phyloP scores from a whole-genome alignment of 306 rosid species.

The Prinsepia uniflora region DNA sequence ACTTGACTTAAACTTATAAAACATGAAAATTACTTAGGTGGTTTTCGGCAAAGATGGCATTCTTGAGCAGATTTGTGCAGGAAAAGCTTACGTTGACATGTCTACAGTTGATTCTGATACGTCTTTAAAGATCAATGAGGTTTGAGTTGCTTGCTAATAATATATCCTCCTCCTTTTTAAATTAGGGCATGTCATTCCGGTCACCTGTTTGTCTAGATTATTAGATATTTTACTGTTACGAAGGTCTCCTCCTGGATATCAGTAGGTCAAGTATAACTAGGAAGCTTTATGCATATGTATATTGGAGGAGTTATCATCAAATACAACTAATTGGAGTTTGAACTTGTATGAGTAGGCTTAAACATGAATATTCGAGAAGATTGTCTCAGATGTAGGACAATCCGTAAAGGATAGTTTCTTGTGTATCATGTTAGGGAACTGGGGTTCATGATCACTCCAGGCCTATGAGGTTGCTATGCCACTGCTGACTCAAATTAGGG shows the following conservation, averaged over 20 bases:
- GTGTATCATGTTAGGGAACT: neutral
- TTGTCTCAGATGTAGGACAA: neutral
- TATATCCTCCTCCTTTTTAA: neutral
- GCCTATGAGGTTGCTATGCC: no score
- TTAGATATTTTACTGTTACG: neutral
- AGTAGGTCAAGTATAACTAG: neutral
- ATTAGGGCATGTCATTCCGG: neutral
- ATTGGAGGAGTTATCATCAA: neutral
- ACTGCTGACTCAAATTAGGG: neutral
- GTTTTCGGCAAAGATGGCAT: conserved; percentile 69
- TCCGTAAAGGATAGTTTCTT: neutral
- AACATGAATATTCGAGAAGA: neutral
- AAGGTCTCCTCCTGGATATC: neutral
- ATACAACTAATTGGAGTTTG: neutral
- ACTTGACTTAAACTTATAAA: conserved; percentile 14
- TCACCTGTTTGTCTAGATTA: neutral
- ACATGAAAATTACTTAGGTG: conserved; percentile 39
- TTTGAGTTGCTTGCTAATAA: conserved; percentile 28
- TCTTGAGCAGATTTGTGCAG: conserved; percentile 56
- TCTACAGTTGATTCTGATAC: conserved; percentile 77
- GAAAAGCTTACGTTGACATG: conserved; percentile 75
- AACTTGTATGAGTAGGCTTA: conserved; percentile 3
- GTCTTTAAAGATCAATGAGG: conserved; percentile 68
- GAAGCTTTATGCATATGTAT: neutral
- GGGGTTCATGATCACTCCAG: no score